Evolutionary conservation across 208 protist species (phyloP), one percentile per base, ranked within the genome.

Genomic region (Wallacemonas rigidus): DNA sequence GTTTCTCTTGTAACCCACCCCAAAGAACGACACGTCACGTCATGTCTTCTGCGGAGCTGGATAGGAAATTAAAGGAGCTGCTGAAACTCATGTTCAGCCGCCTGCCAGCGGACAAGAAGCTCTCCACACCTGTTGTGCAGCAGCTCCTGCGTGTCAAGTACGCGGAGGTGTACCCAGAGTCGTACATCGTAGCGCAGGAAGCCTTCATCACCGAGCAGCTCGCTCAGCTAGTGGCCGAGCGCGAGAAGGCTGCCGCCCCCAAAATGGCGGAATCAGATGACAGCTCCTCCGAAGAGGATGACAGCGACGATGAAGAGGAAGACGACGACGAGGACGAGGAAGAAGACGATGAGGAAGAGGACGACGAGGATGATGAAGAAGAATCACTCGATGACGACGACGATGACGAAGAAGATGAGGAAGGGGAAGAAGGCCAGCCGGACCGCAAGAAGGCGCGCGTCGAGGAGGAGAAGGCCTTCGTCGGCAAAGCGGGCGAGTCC

Each of bases 141-240:
- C 81, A 94, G 68, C 78, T 96, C 2, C 80, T 96, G 11, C 72
- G 76, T 41, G 60, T 58, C 51, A 94, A 90, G 77, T 94, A 93
- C 71, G 54, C 62, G 0, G 76, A 73, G 48, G 74, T 80, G 41
- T 96, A 91, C 73, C 68, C 80, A 1, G 82, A 84, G 36, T 80
- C 81, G 3, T 94, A 90, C 61, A 60, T 96, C 41, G 70, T 56
- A 6, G 67, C 74, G n/a, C 79, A 81, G 40, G 74, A 65, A 6
- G 14, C 39, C 15, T 85, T 96, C 71, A 89, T 96, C 50, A 45
- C 38, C 0, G 68, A 75, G 14, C 75, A 81, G 39, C 79, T 96
- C 35, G 70, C 71, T n/a, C 67, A 71, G 48, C 79, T 92, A 41
- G 69, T 78, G 14, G 69, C 51, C 12, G 75, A 61, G 1, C 69